phyloP scores from a whole-genome alignment of 805 yeast species.

The Yarrowia deformans region DNA sequence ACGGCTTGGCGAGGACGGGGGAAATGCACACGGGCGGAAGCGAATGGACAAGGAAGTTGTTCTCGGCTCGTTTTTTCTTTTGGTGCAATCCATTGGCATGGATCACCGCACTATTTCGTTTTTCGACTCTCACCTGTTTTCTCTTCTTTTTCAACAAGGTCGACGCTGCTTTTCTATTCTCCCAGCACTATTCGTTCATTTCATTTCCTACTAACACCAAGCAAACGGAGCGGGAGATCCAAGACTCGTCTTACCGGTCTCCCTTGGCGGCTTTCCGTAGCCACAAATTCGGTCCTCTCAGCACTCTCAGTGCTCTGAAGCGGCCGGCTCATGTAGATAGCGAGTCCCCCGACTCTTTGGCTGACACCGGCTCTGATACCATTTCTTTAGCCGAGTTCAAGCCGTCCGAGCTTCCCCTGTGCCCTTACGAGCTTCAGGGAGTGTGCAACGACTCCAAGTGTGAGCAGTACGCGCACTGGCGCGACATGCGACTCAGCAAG shows the following conservation, averaged over 20 bases:
- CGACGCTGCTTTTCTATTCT: constrained; percentile 1
- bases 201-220: constrained; percentile 33
- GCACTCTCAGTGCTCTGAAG: constrained; percentile 1
- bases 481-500: constrained; percentile 33
- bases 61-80: background rate
- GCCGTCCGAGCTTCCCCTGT: constrained; percentile 33
- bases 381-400: constrained; percentile 37
- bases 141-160: constrained; percentile 1
- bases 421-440: constrained; percentile 37
- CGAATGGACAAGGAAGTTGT: background rate
- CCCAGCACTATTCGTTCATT: constrained; percentile 2
- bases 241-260: constrained; percentile 36
- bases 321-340: constrained; percentile 35
- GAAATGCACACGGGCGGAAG: constrained; percentile 1
- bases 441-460: constrained; percentile 38
- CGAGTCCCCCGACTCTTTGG: constrained; percentile 5
- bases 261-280: constrained; percentile 37
- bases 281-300: constrained; percentile 37
- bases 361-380: constrained; percentile 18
- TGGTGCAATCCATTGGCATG: background rate
- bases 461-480: constrained; percentile 35
- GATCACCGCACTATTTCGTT: background rate
- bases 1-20: constrained; percentile 10
- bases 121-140: constrained; percentile 2
- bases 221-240: constrained; percentile 27